Conservation (phyloP, 164 flowering plant genomes). For the Buxus sempervirens region DNA sequence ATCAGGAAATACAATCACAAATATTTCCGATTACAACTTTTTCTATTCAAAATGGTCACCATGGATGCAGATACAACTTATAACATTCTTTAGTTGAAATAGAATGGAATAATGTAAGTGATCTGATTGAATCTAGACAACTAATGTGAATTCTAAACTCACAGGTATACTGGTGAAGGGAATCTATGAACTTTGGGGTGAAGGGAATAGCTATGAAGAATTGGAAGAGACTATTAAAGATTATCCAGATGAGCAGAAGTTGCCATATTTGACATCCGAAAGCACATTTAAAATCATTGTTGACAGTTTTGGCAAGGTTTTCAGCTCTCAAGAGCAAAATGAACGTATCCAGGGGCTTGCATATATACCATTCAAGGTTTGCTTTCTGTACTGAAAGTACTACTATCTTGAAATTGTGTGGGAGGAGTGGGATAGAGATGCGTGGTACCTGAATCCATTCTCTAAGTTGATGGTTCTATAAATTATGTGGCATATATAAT, state of each 20-base stretch:
- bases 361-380: constrained; percentile 88
- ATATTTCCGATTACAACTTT: no score
- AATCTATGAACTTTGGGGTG: constrained; percentile 97
- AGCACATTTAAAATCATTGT: constrained; percentile 70
- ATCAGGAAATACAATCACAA: not conserved
- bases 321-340: constrained; percentile 72
- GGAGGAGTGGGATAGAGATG: not conserved
- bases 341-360: constrained; percentile 53
- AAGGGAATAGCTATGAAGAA: constrained; percentile 77
- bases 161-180: constrained; percentile 96
- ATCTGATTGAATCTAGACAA: not conserved
- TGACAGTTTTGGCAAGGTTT: constrained; percentile 80
- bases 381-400: constrained; percentile 2
- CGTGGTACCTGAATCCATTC: no score
- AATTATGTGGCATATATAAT: no score
- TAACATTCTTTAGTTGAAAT: no score
- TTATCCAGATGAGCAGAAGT: constrained; percentile 71
- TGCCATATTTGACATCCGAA: constrained; percentile 61
- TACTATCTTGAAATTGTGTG: not conserved
- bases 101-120: no score
- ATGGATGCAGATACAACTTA: not conserved
- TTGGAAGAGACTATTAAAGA: constrained; percentile 59
- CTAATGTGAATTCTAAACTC: constrained; percentile 3
- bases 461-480: no score
- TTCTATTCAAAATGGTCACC: not conserved